Evolutionary conservation across 805 yeast species (phyloP).

Genomic region (Sungouiozyma ichnusensis): DNA sequence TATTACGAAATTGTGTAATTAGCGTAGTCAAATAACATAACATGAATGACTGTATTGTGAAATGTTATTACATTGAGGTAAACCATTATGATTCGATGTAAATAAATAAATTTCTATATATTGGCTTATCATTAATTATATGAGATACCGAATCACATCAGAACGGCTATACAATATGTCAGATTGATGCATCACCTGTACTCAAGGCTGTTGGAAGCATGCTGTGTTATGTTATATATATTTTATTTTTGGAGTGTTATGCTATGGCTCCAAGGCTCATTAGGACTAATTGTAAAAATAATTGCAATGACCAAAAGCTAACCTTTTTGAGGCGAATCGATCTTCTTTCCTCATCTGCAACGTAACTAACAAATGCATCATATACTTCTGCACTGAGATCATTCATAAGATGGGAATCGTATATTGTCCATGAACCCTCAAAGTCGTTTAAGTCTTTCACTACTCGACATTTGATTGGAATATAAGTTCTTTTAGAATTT

Average conservation of each 20-base stretch:
- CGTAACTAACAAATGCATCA: conserved; percentile 81
- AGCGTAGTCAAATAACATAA: not conserved
- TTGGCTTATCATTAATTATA: too few relatives aligned
- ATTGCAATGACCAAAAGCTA: conserved; percentile 87
- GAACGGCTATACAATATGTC: too few relatives aligned
- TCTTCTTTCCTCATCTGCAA: conserved; percentile 75
- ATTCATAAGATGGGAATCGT: conserved; percentile 84
- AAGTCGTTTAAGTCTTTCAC: conserved; percentile 74
- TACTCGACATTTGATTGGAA: conserved; percentile 76
- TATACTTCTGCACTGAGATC: conserved; percentile 84
- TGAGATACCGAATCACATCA: too few relatives aligned
- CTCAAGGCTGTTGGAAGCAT: too few relatives aligned
- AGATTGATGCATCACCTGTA: too few relatives aligned
- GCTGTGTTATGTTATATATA: too few relatives aligned
- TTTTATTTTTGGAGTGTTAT: too few relatives aligned
- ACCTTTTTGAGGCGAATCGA: conserved; percentile 66
- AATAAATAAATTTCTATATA: too few relatives aligned
- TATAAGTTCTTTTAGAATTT: conserved; percentile 79
- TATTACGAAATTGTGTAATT: too few relatives aligned
- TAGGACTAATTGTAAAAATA: conserved; percentile 68
- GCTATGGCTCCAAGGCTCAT: conserved; percentile 74
- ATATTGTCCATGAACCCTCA: conserved; percentile 93
- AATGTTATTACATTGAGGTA: too few relatives aligned
- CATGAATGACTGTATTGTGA: too few relatives aligned
- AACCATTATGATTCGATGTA: too few relatives aligned